Base-by-base conservation (phyloP, 2,329 filamentous ascomycete species). In the Aureobasidium leucospermi region DNA sequence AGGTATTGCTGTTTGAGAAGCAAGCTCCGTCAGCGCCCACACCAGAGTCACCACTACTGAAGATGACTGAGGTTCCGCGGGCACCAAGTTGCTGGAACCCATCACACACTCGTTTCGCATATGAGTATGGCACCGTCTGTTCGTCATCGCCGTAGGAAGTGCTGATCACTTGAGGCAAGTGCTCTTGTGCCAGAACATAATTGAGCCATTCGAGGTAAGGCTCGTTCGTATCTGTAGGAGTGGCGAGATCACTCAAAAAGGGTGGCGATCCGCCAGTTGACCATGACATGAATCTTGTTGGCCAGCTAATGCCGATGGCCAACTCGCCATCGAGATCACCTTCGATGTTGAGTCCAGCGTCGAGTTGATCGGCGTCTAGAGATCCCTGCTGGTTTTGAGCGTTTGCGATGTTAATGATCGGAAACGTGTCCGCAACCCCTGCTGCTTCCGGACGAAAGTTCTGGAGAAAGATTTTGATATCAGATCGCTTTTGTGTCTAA, bases 81-180 rank as follows among this genome's bases (percentile, higher is more conserved):
- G 82, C 79, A 13, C 84, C 85, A 46, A 88, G 80, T 64, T 85
- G 79, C 56, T 80, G 82, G 66, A 87, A 84, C 65, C 85, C 73
- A 63, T 81, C 79, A 75, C 85, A 88, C 13, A 86, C 82, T 45
- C 78, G 78, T 45, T 75, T 73, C 13, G 82, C 81, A 66, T 87
- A 88, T 15, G 78, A 76, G 5, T 74, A 67, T 0, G 85, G 85
- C 0, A 88, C 75, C 3, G 77, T 79, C 67, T 86, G 81, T 70
- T 88, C 84, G 59, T 81, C 78, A 61, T 86, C 83, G 51, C 83
- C 84, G 67, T 88, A 88, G 0, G 83, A 86, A 8, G 81, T 82
- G 46, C 78, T 81, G 65, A 88, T 80, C 11, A 85, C 81, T 59
- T 83, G 79, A 0, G 86, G 85, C 1, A 88, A 75, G 28, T 82